Evolutionary conservation across 768 basidiomycete genomes (phyloP), one percentile per base, ranked within the genome.

Genomic region (Hericium erinaceus): DNA sequence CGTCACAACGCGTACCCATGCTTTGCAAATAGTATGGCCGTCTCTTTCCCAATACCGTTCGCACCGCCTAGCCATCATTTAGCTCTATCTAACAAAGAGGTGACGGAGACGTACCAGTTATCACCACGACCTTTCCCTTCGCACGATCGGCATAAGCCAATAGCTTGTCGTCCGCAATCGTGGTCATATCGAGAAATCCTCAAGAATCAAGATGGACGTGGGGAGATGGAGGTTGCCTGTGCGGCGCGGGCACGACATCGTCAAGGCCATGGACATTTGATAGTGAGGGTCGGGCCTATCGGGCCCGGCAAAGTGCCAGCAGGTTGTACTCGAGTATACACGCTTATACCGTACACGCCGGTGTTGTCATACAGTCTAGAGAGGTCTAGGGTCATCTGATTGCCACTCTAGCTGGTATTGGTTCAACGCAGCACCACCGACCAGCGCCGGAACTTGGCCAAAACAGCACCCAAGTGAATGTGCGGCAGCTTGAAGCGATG

Each of bases 31-130:
- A 58, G 15, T 38, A 64, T 22, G 5, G 68, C 65, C 4, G 64
- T 52, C 39, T 68, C 66, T 44, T 55, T 61, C 1, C 68, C 68
- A 12, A 69, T 68, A n/a, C 68, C 68, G 26, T 41, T 61, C 16
- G 58, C 68, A 1, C 61, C 68, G 2, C 66, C 66, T 67, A 38
- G 13, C 18, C 12, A 53, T 46, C 16, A 8, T 16, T n/a, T 16
- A 16, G 22, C 7, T 22, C 16, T 22, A 8, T 46, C 16, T 6
- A 4, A 26, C 15, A 11, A 51, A 20, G 24, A 1, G 49, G 10
- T 7, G 49, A 28, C 16, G n/a, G 44, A 46, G 44, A 56, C 52
- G 46, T 18, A 57, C 58, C 58, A 12, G 60, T 59, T 26, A 61
- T 56, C 28, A 57, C 52, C 16, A 61, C 58, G 10, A 61, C 55